Evolutionary conservation across 805 yeast genomes (phyloP).

Genomic region (Wickerhamiella azyma): DNA sequence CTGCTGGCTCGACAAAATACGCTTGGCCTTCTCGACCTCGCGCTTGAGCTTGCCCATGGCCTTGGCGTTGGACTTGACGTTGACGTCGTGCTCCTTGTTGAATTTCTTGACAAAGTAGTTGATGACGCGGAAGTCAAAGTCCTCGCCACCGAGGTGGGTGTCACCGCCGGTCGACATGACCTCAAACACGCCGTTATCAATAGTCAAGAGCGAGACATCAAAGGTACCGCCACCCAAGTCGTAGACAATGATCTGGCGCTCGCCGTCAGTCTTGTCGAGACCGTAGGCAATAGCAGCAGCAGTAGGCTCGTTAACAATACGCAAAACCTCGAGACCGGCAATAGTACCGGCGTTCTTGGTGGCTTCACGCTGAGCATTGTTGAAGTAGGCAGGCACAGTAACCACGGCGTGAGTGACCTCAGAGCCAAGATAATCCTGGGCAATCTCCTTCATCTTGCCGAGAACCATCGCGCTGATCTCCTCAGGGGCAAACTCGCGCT

Average conservation of each 20-base stretch:
- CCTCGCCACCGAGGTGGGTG: conserved; percentile 96
- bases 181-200: conserved; percentile 86
- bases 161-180: conserved; percentile 93
- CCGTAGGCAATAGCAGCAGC: conserved; percentile 98
- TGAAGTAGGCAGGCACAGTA: conserved; percentile 87
- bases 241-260: conserved; percentile 80
- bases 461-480: conserved; percentile 87
- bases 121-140: conserved; percentile 79
- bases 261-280: conserved; percentile 62
- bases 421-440: conserved; percentile 79
- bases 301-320: conserved; percentile 89
- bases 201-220: conserved; percentile 76
- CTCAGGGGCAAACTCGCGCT: conserved; percentile 75
- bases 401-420: conserved; percentile 82
- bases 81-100: conserved; percentile 86
- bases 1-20: conserved; percentile 89
- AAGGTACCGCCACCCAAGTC: conserved; percentile 98
- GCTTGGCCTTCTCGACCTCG: conserved; percentile 96
- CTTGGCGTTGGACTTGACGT: conserved; percentile 65
- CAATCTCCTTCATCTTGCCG: conserved; percentile 83
- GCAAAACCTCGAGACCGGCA: conserved; percentile 77
- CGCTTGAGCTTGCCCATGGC: conserved; percentile 90
- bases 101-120: conserved; percentile 70
- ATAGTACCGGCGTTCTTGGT: conserved; percentile 87
- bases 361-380: conserved; percentile 89